These are phyloP conservation scores for Dryas drummondii DNA, from an alignment of 306 rosid genomes.

Conservation along the genomic window DNA sequence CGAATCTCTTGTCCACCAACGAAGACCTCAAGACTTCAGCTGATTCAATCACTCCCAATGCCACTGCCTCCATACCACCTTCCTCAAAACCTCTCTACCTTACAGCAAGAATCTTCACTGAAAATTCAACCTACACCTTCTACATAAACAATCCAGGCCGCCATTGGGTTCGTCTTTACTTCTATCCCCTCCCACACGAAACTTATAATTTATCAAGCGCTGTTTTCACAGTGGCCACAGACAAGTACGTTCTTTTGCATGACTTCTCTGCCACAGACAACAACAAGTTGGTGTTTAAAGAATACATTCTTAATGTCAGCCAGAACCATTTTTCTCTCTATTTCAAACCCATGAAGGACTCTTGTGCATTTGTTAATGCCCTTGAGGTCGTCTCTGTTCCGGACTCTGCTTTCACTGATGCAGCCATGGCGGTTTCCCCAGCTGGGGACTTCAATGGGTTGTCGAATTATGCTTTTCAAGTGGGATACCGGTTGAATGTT, in stretches of 20 bases:
- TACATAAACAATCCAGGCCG: slow-evolving; percentile 53
- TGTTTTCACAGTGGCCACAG: slow-evolving; percentile 53
- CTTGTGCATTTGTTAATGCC: slow-evolving; percentile 71
- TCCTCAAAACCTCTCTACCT: slow-evolving; percentile 45
- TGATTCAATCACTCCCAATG: slow-evolving; percentile 31
- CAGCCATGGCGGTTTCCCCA: slow-evolving; percentile 46
- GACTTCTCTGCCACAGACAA: slow-evolving; percentile 43
- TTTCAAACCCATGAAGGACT: slow-evolving; percentile 57
- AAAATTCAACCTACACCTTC: slow-evolving; percentile 54
- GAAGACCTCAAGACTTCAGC: slow-evolving; percentile 50
- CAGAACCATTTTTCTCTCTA: slow-evolving; percentile 50
- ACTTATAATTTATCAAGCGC: slow-evolving; percentile 51
- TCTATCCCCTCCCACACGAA: slow-evolving; percentile 55
- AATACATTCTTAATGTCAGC: slow-evolving; percentile 54
- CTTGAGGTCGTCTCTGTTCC: slow-evolving; percentile 86
- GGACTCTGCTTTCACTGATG: slow-evolving; percentile 42
- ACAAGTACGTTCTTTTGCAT: slow-evolving; percentile 52
- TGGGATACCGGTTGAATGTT: slow-evolving; percentile 58
- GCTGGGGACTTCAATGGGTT: slow-evolving; percentile 43
- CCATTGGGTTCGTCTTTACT: slow-evolving; percentile 82
- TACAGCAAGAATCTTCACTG: slow-evolving; percentile 55
- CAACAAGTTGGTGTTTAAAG: slow-evolving; percentile 48
- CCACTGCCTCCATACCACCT: slow-evolving; percentile 34
- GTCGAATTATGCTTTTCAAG: slow-evolving; percentile 43
- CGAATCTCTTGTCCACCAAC: slow-evolving; percentile 54